Conservation (phyloP, 495 filamentous ascomycete genomes). For the Pyrenula massariospora region DNA sequence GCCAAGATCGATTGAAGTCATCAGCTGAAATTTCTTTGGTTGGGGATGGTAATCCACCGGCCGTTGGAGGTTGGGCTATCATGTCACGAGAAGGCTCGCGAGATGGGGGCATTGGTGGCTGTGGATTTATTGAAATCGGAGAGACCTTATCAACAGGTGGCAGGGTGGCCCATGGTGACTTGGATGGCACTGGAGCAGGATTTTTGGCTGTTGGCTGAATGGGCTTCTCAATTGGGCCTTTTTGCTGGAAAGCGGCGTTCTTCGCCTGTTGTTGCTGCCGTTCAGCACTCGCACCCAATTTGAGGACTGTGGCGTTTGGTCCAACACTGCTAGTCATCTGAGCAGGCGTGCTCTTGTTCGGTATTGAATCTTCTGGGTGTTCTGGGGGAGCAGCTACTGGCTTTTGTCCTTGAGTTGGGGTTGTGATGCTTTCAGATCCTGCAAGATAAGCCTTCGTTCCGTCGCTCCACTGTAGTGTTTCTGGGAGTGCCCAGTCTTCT, state of each 20-base stretch:
- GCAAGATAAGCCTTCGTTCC: constrained; percentile 83
- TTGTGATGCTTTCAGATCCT: constrained; percentile 38
- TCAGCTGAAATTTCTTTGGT: constrained; percentile 87
- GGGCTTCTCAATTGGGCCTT: constrained; percentile 60
- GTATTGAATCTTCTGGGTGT: constrained; percentile 12
- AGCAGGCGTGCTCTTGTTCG: constrained; percentile 15
- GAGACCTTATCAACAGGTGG: constrained; percentile 75
- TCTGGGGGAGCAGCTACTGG: constrained; percentile 2
- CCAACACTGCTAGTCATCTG: constrained; percentile 34
- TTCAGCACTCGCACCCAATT: constrained; percentile 37
- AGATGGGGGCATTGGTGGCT: constrained; percentile 10
- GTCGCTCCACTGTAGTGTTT: constrained; percentile 94
- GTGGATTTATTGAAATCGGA: constrained; percentile 44
- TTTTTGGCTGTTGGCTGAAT: constrained; percentile 65
- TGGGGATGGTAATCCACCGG: constrained; percentile 20
- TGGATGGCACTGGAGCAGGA: constrained; percentile 59
- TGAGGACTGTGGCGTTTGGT: constrained; percentile 41
- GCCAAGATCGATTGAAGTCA: constrained; percentile 82
- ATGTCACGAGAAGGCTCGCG: constrained; percentile 4
- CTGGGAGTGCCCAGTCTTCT: constrained; percentile 85
- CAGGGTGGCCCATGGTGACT: constrained; percentile 83
- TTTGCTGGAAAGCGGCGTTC: constrained; percentile 46
- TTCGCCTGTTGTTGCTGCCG: constrained; percentile 29
- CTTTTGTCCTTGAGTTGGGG: constrained; percentile 6
- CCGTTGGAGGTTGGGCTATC: constrained; percentile 13